Base-by-base conservation (phyloP, 306 rosid genomes). In the Benincasa hispida region DNA sequence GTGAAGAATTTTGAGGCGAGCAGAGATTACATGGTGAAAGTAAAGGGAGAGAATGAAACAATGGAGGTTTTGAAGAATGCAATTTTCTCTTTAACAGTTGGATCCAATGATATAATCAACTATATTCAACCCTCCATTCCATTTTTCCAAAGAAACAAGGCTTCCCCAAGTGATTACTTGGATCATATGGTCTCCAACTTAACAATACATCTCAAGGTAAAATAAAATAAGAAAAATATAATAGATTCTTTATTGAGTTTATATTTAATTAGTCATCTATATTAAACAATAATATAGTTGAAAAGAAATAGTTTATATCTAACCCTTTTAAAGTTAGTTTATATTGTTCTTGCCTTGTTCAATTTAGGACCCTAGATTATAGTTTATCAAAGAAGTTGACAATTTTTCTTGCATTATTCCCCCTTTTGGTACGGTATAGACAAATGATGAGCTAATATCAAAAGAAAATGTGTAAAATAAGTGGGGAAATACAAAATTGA, bases 61-160 rank as follows among this genome's bases (percentile, higher is more conserved):
- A 78, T 39, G 22, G 73, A 73, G n/a, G 17, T 83, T 8, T 56
- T 87, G 55, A 87, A 82, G 79, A 85, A 83, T 62, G 85, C 87
- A 78, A 78, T 83, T 32, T 85, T 87, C 77, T 87, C 89, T 24
- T 8, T 87, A 66, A 82, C 91, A 11, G 76, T 81, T 77, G 91
- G 91, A 35, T 85, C 87, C 80, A 87, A 87, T 41, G 91, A 87
- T 76, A 27, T 87, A 27, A 82, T 87, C 72, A 81, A 83, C 72
- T 87, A 85, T 76, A 50, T 83, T 69, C 82, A 82, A 24, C 89
- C 91, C 19, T 68, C 84, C 8, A 65, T 87, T 55, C 89, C 91
- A 57, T 78, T 85, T 67, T 59, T 87, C n/a, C 67, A 70, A 12
- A 14, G 61, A 41, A 59, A 35, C 67, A 79, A 83, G 77, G 79